Conservation (phyloP, 2,329 filamentous ascomycete species). For the Coniochaeta prunicola region DNA sequence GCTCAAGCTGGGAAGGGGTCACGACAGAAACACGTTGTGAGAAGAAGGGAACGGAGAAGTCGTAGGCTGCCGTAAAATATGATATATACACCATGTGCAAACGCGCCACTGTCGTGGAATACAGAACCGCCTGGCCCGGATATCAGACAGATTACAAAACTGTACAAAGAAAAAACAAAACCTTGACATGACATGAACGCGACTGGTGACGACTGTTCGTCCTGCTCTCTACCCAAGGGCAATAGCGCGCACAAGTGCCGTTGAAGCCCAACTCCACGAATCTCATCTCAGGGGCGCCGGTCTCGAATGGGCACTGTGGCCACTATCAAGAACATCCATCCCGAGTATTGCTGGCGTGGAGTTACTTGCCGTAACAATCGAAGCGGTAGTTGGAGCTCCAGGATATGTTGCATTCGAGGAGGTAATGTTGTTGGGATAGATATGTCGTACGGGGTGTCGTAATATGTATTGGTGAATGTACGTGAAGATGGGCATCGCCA, state of each 20-base stretch:
- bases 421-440: not conserved
- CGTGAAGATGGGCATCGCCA: not conserved
- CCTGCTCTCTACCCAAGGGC: not conserved
- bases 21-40: not conserved
- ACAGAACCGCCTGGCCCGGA: not conserved
- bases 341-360: not conserved
- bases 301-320: not conserved
- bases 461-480: not conserved
- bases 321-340: not conserved
- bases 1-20: not conserved
- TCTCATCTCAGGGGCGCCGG: not conserved
- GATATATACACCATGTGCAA: not conserved
- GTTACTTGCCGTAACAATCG: not conserved
- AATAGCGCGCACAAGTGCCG: not conserved
- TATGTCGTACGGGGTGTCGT: not conserved
- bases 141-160: not conserved
- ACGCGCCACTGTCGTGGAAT: not conserved
- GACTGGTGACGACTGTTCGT: not conserved
- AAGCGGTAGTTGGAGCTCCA: not conserved
- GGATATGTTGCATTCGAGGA: not conserved
- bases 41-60: not conserved
- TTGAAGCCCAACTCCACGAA: not conserved
- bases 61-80: not conserved
- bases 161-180: not conserved
- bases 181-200: not conserved